A percentile compares a stretch with the other conserved stretches of the same genome.
phyloP scores from a whole-genome alignment of 2,329 filamentous ascomycete genomes.

The Cordyceps cateniannulata region DNA sequence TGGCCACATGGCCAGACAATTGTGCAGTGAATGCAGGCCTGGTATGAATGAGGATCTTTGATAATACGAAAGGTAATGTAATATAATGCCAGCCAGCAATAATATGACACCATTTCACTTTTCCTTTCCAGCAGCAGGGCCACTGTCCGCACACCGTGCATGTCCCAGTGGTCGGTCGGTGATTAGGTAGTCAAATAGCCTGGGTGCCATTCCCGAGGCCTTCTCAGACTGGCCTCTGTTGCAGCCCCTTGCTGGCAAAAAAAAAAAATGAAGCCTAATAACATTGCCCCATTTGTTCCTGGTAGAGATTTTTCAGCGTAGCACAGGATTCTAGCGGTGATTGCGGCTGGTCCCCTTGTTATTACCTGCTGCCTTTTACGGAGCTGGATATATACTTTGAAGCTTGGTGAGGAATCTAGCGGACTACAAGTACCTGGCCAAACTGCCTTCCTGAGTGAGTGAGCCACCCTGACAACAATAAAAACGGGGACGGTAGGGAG shows the following conservation, averaged over 20 bases:
- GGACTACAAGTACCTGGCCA: too few species aligned
- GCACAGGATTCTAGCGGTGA: background rate
- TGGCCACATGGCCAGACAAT: background rate
- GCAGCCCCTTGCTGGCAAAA: background rate
- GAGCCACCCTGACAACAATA: too few species aligned
- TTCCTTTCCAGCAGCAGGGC: background rate
- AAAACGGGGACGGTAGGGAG: too few species aligned
- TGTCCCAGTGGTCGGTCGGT: background rate
- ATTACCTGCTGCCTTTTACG: too few species aligned
- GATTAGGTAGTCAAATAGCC: background rate
- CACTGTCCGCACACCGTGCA: background rate
- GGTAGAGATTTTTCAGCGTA: background rate
- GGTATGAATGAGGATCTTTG: too few species aligned
- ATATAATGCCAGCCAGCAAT: background rate
- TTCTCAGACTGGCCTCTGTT: background rate
- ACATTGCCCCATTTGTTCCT: background rate
- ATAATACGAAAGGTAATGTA: too few species aligned
- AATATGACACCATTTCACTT: constrained; percentile 1
- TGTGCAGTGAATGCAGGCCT: background rate
- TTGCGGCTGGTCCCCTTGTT: background rate
- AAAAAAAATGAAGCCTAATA: background rate
- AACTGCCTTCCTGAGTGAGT: too few species aligned
- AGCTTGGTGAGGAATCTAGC: too few species aligned
- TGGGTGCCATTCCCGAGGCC: background rate
- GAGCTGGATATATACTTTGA: too few species aligned